These are phyloP conservation scores for Yueomyces sp. DNA, from an alignment of 805 yeast genomes.

Conservation along the genomic window DNA sequence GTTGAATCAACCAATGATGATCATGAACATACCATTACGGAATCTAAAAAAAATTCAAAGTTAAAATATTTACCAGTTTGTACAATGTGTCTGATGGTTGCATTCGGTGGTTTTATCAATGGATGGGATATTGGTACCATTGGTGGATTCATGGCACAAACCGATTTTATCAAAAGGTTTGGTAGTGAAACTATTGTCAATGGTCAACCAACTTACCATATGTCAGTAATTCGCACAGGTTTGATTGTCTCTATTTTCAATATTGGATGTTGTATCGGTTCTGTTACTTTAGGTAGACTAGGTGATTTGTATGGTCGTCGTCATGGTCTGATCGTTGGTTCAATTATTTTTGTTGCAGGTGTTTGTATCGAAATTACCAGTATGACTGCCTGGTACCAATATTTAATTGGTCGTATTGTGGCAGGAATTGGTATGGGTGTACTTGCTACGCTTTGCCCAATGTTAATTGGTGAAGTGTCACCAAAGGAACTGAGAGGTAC, in stretches of 20 bases:
- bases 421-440: conserved; percentile 67
- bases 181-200: conserved; percentile 33
- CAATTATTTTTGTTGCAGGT: conserved; percentile 47
- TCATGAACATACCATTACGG: no score
- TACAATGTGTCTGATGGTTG: conserved; percentile 7
- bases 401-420: conserved; percentile 50
- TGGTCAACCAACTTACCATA: conserved; percentile 12
- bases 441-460: conserved; percentile 57
- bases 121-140: conserved; percentile 75
- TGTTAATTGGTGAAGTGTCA: conserved; percentile 34
- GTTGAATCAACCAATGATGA: no score
- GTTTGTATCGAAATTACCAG: conserved; percentile 47
- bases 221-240: conserved; percentile 37
- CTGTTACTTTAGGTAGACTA: conserved; percentile 38
- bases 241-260: conserved; percentile 46
- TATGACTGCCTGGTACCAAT: conserved; percentile 41
- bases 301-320: conserved; percentile 53
- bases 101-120: conserved; percentile 29
- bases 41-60: no score
- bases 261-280: conserved; percentile 63
- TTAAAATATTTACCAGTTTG: neutral
- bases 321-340: conserved; percentile 36
- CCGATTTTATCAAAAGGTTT: conserved; percentile 38
- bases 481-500: conserved; percentile 39
- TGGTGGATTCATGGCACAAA: conserved; percentile 56